Evolutionary conservation across 352 stramenopile genomes (phyloP).

Genomic region (Globisporangium paddicum): DNA sequence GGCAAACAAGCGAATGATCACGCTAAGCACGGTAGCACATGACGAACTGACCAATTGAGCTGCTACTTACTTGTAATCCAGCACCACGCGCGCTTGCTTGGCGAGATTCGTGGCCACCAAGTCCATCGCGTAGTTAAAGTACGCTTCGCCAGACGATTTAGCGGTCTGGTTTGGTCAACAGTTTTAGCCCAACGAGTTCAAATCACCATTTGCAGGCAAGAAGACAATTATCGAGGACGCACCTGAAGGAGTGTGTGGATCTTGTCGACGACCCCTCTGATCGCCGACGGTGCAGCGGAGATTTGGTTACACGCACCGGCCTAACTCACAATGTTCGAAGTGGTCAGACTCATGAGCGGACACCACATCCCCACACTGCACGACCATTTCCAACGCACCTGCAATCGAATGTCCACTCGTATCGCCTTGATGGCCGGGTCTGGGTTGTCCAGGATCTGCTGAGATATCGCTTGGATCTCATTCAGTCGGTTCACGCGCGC

Average conservation of each 20-base stretch:
- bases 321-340: conserved; percentile 13
- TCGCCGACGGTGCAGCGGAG: conserved; percentile 55
- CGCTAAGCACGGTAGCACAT: neutral
- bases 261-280: conserved; percentile 62
- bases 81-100: conserved; percentile 57
- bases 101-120: conserved; percentile 64
- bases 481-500: conserved; percentile 44
- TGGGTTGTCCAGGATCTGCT: conserved; percentile 42
- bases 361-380: neutral
- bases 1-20: neutral
- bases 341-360: neutral
- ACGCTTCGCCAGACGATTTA: conserved; percentile 41
- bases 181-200: neutral
- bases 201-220: neutral
- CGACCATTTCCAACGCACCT: conserved; percentile 24
- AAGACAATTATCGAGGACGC: neutral
- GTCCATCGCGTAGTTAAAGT: conserved; percentile 71
- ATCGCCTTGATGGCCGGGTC: conserved; percentile 57
- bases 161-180: conserved; percentile 30
- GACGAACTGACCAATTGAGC: neutral
- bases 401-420: conserved; percentile 61
- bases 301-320: conserved; percentile 82
- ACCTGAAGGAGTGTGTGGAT: conserved; percentile 62
- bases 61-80: conserved; percentile 68
- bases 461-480: conserved; percentile 36